Evolutionary conservation across 2,329 filamentous ascomycete genomes (phyloP), one percentile per base, ranked within the genome.

Genomic region (Fusarium lyarnte): DNA sequence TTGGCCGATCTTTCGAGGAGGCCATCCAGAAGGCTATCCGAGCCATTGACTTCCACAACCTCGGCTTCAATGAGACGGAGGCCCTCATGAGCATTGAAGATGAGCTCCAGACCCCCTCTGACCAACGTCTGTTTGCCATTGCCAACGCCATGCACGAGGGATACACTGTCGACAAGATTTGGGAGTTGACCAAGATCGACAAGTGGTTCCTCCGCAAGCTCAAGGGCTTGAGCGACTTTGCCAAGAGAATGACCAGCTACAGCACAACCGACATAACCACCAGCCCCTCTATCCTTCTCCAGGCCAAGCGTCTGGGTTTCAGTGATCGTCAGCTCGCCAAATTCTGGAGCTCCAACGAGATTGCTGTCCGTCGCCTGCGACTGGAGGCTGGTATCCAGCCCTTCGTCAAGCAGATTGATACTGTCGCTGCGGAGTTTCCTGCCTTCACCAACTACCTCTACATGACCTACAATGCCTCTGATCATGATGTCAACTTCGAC

Each of bases 11-110:
- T 2, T 99, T 99, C 77, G 96, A 99, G 83, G 96, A 99, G 84
- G 96, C 96, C 13, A 97, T 99, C 45, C 96, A 99, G 79, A 99
- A 98, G 83, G 96, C 96, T 25, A 99, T 99, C 77, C 92, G 96
- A 55, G 92, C 94, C 43, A 95, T 98, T 64, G 96, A 99, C 82
- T 95, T 94, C 84, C 92, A 96, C 85, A 98, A 98, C 80, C 87
- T 97, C 29, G 96, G 96, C 35, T 99, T 98, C 84, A 95, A 94
- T 78, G 93, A 96, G 81, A 97, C 94, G 17, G 90, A 91, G 78
- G 94, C 94, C 6, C 88, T 98, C 47, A 98, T 98, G 94, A 94
- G 93, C 19, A 96, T 98, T 75, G 95, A 98, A 77, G 92, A 95
- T 71, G 96, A 98, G 85, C 88, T 99, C 29, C 96, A 98, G 83